phyloP scores from a whole-genome alignment of 2,329 filamentous ascomycete species.

The Whalleya microplaca region DNA sequence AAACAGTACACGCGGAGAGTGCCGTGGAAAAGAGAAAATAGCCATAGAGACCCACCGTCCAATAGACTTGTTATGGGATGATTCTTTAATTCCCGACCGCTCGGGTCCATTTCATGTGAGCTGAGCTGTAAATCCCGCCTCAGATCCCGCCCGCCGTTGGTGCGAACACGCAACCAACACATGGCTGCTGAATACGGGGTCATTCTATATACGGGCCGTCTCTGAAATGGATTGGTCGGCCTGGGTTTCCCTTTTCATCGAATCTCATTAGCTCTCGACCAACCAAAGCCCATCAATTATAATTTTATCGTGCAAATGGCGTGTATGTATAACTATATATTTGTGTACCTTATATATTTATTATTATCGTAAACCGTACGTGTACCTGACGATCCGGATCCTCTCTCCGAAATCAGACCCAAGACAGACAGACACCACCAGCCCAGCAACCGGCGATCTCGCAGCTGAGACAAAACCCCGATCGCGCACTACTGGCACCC shows the following conservation, averaged over 20 bases:
- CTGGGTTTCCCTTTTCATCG: neutral
- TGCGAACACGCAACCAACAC: too few relatives aligned
- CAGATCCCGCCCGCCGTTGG: neutral
- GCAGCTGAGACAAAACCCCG: neutral
- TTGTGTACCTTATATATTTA: neutral
- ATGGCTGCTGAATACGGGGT: neutral
- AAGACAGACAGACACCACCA: neutral
- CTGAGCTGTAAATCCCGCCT: neutral
- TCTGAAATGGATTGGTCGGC: neutral
- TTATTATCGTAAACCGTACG: neutral
- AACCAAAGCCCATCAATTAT: neutral
- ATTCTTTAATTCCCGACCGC: neutral
- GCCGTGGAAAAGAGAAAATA: slow-evolving; percentile 1
- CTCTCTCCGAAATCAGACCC: too few relatives aligned
- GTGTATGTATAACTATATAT: neutral
- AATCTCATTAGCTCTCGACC: neutral
- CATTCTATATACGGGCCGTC: neutral
- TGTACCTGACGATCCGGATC: too few relatives aligned
- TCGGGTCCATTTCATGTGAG: neutral
- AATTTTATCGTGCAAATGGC: neutral
- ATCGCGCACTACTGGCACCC: neutral
- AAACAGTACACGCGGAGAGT: neutral
- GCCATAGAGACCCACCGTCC: slow-evolving; percentile 14
- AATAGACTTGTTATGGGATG: slow-evolving; percentile 20
- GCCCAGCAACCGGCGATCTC: neutral